Base-by-base conservation (phyloP, 176 grass and related monocot species). In the Dactylis glomerata region DNA sequence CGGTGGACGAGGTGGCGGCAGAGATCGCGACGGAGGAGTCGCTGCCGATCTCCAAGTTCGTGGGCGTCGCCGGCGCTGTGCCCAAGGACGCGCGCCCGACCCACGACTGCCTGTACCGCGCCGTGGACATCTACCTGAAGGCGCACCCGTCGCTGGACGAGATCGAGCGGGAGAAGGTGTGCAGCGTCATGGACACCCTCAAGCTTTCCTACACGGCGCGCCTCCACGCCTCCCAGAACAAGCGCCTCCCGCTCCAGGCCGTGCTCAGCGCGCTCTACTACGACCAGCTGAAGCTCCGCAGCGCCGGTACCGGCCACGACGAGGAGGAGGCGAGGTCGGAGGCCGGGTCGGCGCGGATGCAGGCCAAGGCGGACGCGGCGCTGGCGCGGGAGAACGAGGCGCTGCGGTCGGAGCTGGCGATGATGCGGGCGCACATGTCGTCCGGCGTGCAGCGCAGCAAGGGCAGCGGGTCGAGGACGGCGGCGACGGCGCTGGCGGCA, bases 121-220 rank as follows among this genome's bases (percentile, higher is more conserved):
- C 91, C 8, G 88, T 93, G 20, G 94, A 96, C 76, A 85, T 94
- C 66, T 94, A 97, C 84, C 90, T 94, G 4, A 94, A 97, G 90
- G 90, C 90, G 26, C 95, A 97, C 69, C 77, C 90, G 3, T 62
- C 16, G 22, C 68, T 97, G 36, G 92, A 92, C 17, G 95, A 97
- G 88, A 87, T 97, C 75, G 90, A 92, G 63, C 90, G 90, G 73
- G 95, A 97, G 89, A 97, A 97, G 69, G 84, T 92, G 62, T 97
- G 95, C 86, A 89, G 90, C 72, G 92, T 97, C 46, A 87, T 97
- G 90, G 95, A 97, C 76, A 90, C 92, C 19, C 92, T 94, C 4
- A 87, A 78, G 85, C 88, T 97, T 0, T 92, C 95, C 3, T 82
- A 89, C 88, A 84, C 91, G 78, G 92, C 92, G 8, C 90, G 95